Base-by-base conservation (phyloP, 768 basidiomycete genomes). In the Tricholoma matsutake region DNA sequence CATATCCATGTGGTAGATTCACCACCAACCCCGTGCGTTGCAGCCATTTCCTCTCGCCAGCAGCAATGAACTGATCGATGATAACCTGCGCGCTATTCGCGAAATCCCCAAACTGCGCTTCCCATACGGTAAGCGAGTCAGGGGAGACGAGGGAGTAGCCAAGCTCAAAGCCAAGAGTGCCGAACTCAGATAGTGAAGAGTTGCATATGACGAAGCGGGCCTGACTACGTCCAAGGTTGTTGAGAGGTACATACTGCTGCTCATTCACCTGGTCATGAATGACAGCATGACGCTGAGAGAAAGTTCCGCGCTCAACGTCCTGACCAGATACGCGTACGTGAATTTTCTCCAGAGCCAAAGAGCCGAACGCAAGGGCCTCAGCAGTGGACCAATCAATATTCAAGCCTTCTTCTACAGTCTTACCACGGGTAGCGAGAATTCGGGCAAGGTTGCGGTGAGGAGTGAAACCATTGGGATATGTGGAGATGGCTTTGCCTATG, bases 351-450 rank as follows among this genome's bases (percentile, higher is more conserved):
- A 97, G 82, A 9, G 92, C 92, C 41, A 99, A 87, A 5, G 94
- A 83, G 61, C 96, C 97, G 69, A 98, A 92, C 0, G 97, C 97
- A 57, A 99, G 87, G 0, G 97, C 94, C 77, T 99, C 97, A 45
- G 97, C 96, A 20, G 96, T 99, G 2, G 96, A 91, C 94, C 95
- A 98, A 75, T 99, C 97, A 67, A 98, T 96, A 76, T 91, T 90
- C 59, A 72, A 80, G 54, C 95, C 97, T 62, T 98, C 95, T 67
- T 93, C 88, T 13, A 98, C 87, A 0, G 89, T 87, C 82, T 95
- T 94, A 20, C 94, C 96, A 60, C 97, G 90, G 10, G 83, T 87
- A 47, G 78, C 70, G 51, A 99, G 86, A 73, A 99, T 98, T 69
- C 97, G 90, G 2, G 91, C 91, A 56, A 98, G 88, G 77, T 98